Percentiles rank a stretch among this genome's conserved stretches.
Conservation (phyloP, 768 basidiomycete genomes). For the Mycena pura region DNA sequence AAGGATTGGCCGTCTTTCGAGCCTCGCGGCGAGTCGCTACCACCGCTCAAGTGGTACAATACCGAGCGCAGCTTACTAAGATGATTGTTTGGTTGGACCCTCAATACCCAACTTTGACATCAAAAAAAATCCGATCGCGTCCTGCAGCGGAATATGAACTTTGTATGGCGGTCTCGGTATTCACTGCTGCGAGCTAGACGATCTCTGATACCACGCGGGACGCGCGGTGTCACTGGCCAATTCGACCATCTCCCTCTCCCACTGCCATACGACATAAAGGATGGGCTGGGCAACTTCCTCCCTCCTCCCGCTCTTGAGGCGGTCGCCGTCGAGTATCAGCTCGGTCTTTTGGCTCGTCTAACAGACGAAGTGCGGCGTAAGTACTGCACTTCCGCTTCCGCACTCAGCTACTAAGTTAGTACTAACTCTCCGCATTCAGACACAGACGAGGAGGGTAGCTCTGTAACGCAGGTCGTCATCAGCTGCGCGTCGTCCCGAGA, state of each 20-base stretch:
- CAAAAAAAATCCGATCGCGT: neutral
- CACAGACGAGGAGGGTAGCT: conserved; percentile 59
- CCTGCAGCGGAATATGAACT: conserved; percentile 15
- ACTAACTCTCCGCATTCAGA: conserved; percentile 45
- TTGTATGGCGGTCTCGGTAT: conserved; percentile 22
- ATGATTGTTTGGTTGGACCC: no score
- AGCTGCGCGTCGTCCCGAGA: conserved; percentile 64
- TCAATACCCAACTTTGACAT: neutral
- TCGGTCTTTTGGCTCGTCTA: conserved; percentile 79
- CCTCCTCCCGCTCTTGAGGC: conserved; percentile 73
- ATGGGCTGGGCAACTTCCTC: conserved; percentile 82
- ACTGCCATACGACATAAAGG: conserved; percentile 70
- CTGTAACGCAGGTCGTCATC: conserved; percentile 76
- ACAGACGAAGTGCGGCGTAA: conserved; percentile 78
- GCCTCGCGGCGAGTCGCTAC: no score
- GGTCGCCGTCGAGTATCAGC: conserved; percentile 84
- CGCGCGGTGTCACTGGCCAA: conserved; percentile 22
- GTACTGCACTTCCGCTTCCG: conserved; percentile 26
- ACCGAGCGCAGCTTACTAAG: no score
- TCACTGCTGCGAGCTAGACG: conserved; percentile 15
- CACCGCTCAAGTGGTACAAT: no score
- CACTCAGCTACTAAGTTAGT: neutral
- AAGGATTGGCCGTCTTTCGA: no score
- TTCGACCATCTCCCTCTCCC: conserved; percentile 31
- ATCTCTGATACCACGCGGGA: conserved; percentile 13